Conservation (phyloP, 2,329 filamentous ascomycete species). For the Arthrobotrys megalospora region DNA sequence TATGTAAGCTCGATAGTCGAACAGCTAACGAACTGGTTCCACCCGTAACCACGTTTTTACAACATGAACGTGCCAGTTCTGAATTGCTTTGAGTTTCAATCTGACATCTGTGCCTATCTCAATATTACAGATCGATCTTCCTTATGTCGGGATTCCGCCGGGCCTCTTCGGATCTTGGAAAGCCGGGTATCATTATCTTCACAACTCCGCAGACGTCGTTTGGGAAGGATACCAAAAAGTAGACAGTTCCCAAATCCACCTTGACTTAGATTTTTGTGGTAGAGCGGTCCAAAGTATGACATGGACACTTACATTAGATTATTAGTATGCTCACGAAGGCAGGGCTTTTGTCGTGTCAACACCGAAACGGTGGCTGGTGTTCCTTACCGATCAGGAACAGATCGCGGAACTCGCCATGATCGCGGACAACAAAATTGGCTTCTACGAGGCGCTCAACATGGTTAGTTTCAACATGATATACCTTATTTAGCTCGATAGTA, state of each 20-base stretch:
- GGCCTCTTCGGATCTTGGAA: slow-evolving; percentile 61
- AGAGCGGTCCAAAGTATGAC: too few species aligned
- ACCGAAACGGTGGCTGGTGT: slow-evolving; percentile 57
- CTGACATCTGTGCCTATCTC: neutral
- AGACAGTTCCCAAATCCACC: neutral
- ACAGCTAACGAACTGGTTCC: neutral
- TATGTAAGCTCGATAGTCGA: slow-evolving; percentile 38
- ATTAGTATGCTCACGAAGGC: slow-evolving; percentile 52
- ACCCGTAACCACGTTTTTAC: too few species aligned
- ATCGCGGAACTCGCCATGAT: slow-evolving; percentile 59
- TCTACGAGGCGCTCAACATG: slow-evolving; percentile 35
- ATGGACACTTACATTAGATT: neutral
- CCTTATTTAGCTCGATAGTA: neutral
- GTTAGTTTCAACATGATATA: neutral
- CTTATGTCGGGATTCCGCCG: slow-evolving; percentile 57
- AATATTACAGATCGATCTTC: slow-evolving; percentile 60
- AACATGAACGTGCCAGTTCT: too few species aligned
- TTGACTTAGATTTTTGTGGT: neutral
- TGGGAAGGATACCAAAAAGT: slow-evolving; percentile 61
- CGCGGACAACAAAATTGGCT: slow-evolving; percentile 60
- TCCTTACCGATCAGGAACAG: slow-evolving; percentile 60
- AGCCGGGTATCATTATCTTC: slow-evolving; percentile 58
- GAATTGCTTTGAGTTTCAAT: too few species aligned
- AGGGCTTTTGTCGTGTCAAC: slow-evolving; percentile 61
- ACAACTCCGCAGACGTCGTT: slow-evolving; percentile 40